Percentiles rank a stretch among this genome's conserved stretches.
Conservation (phyloP, 225 moss, liverwort and hornwort species). For the Bryum argenteum region DNA sequence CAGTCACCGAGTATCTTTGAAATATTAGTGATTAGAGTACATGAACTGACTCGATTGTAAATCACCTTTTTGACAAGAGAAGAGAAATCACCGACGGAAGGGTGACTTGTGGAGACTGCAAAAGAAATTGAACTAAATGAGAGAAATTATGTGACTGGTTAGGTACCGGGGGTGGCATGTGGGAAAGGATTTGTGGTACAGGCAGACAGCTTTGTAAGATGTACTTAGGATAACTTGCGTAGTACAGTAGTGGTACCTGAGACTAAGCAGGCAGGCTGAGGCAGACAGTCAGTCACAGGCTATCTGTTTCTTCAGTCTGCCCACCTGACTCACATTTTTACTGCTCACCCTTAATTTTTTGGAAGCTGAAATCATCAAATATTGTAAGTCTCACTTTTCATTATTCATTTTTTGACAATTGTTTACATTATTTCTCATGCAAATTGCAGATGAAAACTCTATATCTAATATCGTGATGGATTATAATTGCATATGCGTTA, state of each 20-base stretch:
- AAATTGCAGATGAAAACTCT: no score
- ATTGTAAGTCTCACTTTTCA: no score
- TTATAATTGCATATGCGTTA: no score
- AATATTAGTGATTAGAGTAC: background rate
- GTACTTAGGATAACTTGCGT: background rate
- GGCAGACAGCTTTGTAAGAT: constrained; percentile 19
- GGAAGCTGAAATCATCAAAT: no score
- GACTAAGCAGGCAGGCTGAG: background rate
- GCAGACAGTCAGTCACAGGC: no score
- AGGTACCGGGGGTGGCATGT: constrained; percentile 20
- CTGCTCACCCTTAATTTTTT: no score
- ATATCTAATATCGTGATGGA: no score
- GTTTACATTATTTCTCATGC: no score
- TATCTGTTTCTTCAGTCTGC: no score
- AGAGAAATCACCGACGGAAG: background rate
- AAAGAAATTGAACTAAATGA: background rate
- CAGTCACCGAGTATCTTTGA: no score
- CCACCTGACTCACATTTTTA: no score
- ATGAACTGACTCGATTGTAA: background rate
- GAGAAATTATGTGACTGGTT: constrained; percentile 11
- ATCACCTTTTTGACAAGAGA: background rate
- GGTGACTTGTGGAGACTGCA: background rate
- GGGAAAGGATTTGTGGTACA: constrained; percentile 18
- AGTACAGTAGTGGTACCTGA: constrained; percentile 10
- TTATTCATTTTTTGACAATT: no score